phyloP scores from a whole-genome alignment of 2,329 filamentous ascomycete genomes.

The Aspergillus tamarii region DNA sequence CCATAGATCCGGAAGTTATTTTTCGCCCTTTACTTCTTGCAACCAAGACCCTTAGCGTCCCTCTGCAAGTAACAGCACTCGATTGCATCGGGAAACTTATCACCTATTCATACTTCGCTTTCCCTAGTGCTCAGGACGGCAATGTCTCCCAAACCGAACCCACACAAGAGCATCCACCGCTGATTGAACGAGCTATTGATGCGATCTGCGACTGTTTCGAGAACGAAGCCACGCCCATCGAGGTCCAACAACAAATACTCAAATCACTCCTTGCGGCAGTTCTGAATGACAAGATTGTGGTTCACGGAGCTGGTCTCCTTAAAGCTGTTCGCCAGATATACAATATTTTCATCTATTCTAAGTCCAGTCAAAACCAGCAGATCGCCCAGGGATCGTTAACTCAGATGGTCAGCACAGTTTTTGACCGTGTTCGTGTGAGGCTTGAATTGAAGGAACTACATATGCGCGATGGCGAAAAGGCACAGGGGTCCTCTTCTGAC shows the following conservation, averaged over 20 bases:
- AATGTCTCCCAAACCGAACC: conserved; percentile 28
- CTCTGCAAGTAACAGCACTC: conserved; percentile 84
- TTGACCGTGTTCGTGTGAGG: conserved; percentile 86
- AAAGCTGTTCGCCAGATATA: conserved; percentile 98
- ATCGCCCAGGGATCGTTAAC: conserved; percentile 95
- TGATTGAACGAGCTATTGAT: conserved; percentile 97
- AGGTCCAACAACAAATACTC: conserved; percentile 96
- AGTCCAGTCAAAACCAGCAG: conserved; percentile 92
- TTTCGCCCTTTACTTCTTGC: conserved; percentile 90
- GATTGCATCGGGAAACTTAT: conserved; percentile 99
- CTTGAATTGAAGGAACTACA: conserved; percentile 85
- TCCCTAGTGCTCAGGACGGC: conserved; percentile 54
- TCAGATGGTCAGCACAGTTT: conserved; percentile 98
- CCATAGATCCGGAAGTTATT: conserved; percentile 87
- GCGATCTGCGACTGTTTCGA: conserved; percentile 99
- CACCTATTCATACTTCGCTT: conserved; percentile 96
- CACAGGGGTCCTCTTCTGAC: conserved; percentile 37
- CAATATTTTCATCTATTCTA: conserved; percentile 96
- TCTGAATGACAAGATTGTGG: conserved; percentile 97
- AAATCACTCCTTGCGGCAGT: conserved; percentile 95
- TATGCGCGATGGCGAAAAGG: conserved; percentile 47
- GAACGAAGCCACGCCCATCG: conserved; percentile 86
- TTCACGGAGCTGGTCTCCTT: conserved; percentile 91
- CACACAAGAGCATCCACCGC: conserved; percentile 59
- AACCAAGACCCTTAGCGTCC: conserved; percentile 81